Evolutionary conservation across 1,284 basidiomycete species (phyloP).

Genomic region (Prillingera fragicola): DNA sequence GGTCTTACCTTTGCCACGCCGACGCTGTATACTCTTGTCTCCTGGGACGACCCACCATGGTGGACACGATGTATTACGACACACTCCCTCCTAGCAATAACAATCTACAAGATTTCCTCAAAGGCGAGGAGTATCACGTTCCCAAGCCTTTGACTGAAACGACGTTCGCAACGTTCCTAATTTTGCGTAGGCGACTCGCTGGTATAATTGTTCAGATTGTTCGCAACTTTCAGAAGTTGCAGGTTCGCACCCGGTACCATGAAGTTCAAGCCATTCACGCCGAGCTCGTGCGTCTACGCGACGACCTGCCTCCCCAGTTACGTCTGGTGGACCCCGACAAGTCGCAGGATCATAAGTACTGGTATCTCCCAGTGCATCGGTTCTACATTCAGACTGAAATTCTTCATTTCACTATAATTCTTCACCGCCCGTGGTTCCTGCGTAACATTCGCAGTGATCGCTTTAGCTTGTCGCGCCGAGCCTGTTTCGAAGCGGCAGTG

Average conservation of each 20-base stretch:
- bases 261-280: slow-evolving; percentile 78
- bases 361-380: slow-evolving; percentile 40
- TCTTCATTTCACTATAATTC: slow-evolving; percentile 40
- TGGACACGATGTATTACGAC: slow-evolving; percentile 35
- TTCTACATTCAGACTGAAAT: slow-evolving; percentile 48
- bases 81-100: slow-evolving; percentile 64
- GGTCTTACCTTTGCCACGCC: slow-evolving; percentile 88
- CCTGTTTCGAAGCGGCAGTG: slow-evolving; percentile 42
- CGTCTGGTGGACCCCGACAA: slow-evolving; percentile 30
- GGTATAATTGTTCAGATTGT: slow-evolving; percentile 69
- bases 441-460: slow-evolving; percentile 31
- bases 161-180: slow-evolving; percentile 78
- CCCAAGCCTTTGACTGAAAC: slow-evolving; percentile 52
- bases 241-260: slow-evolving; percentile 67
- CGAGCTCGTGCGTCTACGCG: slow-evolving; percentile 70
- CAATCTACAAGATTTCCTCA: slow-evolving; percentile 56
- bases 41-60: slow-evolving; percentile 74
- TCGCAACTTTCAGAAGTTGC: slow-evolving; percentile 84
- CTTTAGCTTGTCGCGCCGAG: slow-evolving; percentile 34
- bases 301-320: slow-evolving; percentile 59
- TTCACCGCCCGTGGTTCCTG: slow-evolving; percentile 47
- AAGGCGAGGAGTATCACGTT: slow-evolving; percentile 18
- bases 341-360: slow-evolving; percentile 29
- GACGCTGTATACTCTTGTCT: slow-evolving; percentile 80
- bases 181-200: slow-evolving; percentile 77